phyloP scores from a whole-genome alignment of 192 early-diverging fungal genomes.

The Rhizophagus sp. region DNA sequence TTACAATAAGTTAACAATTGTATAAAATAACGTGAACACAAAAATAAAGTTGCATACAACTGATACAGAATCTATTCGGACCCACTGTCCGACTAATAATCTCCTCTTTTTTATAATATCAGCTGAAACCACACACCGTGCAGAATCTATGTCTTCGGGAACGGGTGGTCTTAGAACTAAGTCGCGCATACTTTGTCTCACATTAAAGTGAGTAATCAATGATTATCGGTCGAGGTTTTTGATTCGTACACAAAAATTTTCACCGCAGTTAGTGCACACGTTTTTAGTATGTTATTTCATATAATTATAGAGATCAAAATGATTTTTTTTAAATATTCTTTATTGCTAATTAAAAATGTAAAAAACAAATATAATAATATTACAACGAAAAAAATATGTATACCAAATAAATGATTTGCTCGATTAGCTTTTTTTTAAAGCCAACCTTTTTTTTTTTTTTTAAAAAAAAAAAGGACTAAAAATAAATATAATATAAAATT shows the following conservation, averaged over 20 bases:
- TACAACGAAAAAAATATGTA: background rate
- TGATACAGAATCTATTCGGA: constrained; percentile 11
- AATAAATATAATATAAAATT: too few relatives aligned
- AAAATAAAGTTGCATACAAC: background rate
- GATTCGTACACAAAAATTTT: too few relatives aligned
- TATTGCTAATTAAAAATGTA: too few relatives aligned
- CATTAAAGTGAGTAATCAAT: too few relatives aligned
- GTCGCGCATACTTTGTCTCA: background rate
- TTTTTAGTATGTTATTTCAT: too few relatives aligned
- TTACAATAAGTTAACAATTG: background rate
- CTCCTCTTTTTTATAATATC: constrained; percentile 4
- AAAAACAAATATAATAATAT: background rate
- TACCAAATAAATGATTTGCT: background rate
- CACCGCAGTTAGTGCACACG: too few relatives aligned
- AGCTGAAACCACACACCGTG: constrained; percentile 1
- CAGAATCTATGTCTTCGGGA: constrained; percentile 8
- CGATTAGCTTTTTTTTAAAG: too few relatives aligned
- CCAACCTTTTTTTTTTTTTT: background rate
- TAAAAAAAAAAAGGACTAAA: background rate
- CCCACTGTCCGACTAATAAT: constrained; percentile 12
- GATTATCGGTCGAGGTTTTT: too few relatives aligned
- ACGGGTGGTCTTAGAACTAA: background rate
- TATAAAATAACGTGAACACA: background rate
- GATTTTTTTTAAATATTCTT: too few relatives aligned
- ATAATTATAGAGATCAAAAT: too few relatives aligned